Evolutionary conservation across 2,329 filamentous ascomycete species (phyloP).

Genomic region (Aspergillus awamori): DNA sequence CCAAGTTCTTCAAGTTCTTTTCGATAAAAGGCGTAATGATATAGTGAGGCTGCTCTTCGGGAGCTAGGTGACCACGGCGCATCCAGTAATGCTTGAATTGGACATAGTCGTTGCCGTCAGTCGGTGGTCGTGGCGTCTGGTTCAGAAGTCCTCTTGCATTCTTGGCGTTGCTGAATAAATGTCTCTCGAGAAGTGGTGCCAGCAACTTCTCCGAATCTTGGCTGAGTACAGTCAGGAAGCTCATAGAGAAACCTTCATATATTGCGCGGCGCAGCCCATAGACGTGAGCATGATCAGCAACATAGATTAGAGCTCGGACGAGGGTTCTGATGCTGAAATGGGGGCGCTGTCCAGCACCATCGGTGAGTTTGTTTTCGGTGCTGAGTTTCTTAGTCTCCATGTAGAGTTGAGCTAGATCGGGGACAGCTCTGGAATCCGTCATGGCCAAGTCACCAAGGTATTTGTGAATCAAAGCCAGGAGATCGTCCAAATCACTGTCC

Average conservation of each 20-base stretch:
- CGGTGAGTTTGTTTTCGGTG: slow-evolving; percentile 81
- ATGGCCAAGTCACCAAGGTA: slow-evolving; percentile 76
- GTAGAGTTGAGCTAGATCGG: slow-evolving; percentile 85
- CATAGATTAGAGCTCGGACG: slow-evolving; percentile 86
- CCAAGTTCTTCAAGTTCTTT: slow-evolving; percentile 90
- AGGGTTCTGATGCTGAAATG: slow-evolving; percentile 96
- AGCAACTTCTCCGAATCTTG: slow-evolving; percentile 78
- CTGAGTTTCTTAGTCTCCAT: slow-evolving; percentile 82
- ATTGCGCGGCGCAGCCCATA: slow-evolving; percentile 85
- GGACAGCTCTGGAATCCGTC: slow-evolving; percentile 71
- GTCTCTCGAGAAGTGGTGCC: slow-evolving; percentile 75
- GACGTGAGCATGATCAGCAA: slow-evolving; percentile 77
- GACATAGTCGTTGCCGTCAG: slow-evolving; percentile 76
- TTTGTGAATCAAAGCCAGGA: slow-evolving; percentile 83
- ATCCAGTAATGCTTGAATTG: slow-evolving; percentile 92
- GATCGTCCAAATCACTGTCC: slow-evolving; percentile 81
- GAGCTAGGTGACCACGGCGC: slow-evolving; percentile 68
- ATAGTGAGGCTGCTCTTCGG: slow-evolving; percentile 80
- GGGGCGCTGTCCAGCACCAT: slow-evolving; percentile 92
- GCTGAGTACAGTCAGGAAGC: slow-evolving; percentile 87
- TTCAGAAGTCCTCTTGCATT: slow-evolving; percentile 74
- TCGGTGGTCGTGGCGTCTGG: slow-evolving; percentile 75
- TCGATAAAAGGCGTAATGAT: slow-evolving; percentile 96
- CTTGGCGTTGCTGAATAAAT: slow-evolving; percentile 72
- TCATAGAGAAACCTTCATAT: slow-evolving; percentile 97